Evolutionary conservation across 805 yeast genomes (phyloP).

Genomic region (Jamesozyma piceae): DNA sequence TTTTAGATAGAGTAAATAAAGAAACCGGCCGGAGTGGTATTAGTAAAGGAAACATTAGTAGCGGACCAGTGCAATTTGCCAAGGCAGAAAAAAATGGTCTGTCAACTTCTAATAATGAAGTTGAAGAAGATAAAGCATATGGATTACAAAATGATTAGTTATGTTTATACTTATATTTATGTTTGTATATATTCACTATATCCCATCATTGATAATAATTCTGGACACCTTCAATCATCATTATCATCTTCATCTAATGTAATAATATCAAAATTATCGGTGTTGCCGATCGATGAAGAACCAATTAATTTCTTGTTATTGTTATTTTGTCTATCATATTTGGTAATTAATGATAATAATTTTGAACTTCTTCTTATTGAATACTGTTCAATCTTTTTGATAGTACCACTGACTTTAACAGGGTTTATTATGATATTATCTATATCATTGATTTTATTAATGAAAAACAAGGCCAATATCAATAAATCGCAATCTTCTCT

Average conservation of each 20-base stretch:
- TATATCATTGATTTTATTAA: slow-evolving; percentile 41
- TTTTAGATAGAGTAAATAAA: slow-evolving; percentile 4
- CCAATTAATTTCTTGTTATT: background rate
- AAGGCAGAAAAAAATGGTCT: slow-evolving; percentile 18
- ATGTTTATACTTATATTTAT: background rate
- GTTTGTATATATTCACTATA: background rate
- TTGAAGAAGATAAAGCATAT: slow-evolving; percentile 1
- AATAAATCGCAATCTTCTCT: slow-evolving; percentile 54
- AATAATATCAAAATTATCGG: slow-evolving; percentile 10
- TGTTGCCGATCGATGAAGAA: background rate
- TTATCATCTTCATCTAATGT: background rate
- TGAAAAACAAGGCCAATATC: slow-evolving; percentile 56
- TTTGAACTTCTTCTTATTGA: slow-evolving; percentile 41
- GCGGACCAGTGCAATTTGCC: slow-evolving; percentile 42
- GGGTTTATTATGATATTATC: slow-evolving; percentile 48
- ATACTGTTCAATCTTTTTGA: slow-evolving; percentile 68
- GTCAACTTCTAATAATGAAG: slow-evolving; percentile 1
- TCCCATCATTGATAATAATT: too few relatives aligned
- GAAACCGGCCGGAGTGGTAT: slow-evolving; percentile 5
- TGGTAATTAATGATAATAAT: slow-evolving; percentile 12
- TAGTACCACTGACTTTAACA: slow-evolving; percentile 74
- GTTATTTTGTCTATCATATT: background rate
- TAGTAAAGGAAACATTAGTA: slow-evolving; percentile 2
- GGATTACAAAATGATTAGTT: slow-evolving; percentile 2
- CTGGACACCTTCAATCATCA: background rate